Percentiles rank a stretch among this genome's conserved stretches.
Conservation (phyloP, 2,329 filamentous ascomycete genomes). For the Penicillium sp. region DNA sequence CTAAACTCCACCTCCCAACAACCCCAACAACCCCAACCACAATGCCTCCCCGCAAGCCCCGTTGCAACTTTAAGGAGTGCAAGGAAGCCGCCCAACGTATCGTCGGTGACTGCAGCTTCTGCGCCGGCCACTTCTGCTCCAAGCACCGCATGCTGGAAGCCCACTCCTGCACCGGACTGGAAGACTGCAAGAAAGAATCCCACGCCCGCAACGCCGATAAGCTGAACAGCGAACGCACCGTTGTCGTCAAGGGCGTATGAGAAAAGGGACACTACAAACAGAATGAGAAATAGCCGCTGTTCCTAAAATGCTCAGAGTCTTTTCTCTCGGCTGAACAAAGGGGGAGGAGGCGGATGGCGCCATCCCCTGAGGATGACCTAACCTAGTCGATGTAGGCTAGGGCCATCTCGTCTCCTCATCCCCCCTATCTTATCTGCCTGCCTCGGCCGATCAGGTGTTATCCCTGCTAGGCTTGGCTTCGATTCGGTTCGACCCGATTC, state of each 20-base stretch:
- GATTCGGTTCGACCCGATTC: not conserved
- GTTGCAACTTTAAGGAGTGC: conserved; percentile 88
- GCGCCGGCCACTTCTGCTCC: conserved; percentile 87
- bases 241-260: conserved; percentile 88
- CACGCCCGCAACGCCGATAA: conserved; percentile 92
- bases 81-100: conserved; percentile 84
- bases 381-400: not conserved
- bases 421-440: not conserved
- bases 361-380: not conserved
- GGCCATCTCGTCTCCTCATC: not conserved
- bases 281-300: not conserved
- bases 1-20: not conserved
- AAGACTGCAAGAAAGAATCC: conserved; percentile 97
- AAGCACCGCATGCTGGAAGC: conserved; percentile 92
- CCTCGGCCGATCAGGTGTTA: not conserved
- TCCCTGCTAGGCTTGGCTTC: not conserved
- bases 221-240: conserved; percentile 86
- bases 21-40: conserved; percentile 17
- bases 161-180: conserved; percentile 87
- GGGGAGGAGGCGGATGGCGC: not conserved
- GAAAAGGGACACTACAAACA: not conserved
- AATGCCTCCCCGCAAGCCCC: conserved; percentile 56
- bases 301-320: not conserved
- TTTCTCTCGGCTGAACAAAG: not conserved
- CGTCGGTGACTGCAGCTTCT: conserved; percentile 94